phyloP scores from a whole-genome alignment of 2,329 filamentous ascomycete genomes.

The Penicillium sumatraense region DNA sequence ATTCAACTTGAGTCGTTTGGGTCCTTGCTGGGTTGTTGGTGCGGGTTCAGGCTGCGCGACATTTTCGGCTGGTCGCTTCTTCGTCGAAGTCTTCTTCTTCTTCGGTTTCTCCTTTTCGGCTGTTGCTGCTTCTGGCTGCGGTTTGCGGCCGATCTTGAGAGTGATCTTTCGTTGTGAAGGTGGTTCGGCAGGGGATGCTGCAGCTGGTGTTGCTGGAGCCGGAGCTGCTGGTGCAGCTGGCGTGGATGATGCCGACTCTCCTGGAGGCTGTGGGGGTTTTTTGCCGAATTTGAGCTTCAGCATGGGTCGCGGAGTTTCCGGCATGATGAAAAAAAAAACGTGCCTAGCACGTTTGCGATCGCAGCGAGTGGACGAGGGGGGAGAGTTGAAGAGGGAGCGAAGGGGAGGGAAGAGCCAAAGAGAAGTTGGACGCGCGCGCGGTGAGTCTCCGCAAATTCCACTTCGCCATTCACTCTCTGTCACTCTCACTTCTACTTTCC shows the following conservation, averaged over 20 bases:
- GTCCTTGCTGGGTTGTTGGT: conserved; percentile 28
- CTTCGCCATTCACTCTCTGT: not conserved
- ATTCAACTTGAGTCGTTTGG: conserved; percentile 46
- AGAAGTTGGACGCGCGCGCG: conserved; percentile 6
- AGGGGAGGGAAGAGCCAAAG: not conserved
- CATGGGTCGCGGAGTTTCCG: conserved; percentile 38
- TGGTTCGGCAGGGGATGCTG: conserved; percentile 16
- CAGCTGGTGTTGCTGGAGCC: conserved; percentile 16
- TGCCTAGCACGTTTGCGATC: not conserved
- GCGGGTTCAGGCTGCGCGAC: conserved; percentile 30
- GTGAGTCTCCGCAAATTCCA: conserved; percentile 6
- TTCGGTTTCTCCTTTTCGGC: conserved; percentile 28
- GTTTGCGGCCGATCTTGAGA: conserved; percentile 45
- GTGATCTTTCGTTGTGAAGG: conserved; percentile 48
- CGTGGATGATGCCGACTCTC: conserved; percentile 21
- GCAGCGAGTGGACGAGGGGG: not conserved
- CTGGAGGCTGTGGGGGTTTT: conserved; percentile 34
- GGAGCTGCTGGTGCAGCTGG: conserved; percentile 15
- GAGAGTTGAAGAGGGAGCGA: not conserved
- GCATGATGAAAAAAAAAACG: conserved; percentile 33
- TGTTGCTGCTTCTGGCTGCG: conserved; percentile 13
- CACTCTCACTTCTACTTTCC: conserved; percentile 1
- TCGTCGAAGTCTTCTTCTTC: conserved; percentile 43
- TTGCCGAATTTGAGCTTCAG: conserved; percentile 50
- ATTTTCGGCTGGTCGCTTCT: conserved; percentile 44